A percentile compares a stretch with the other conserved stretches of the same genome.
Conservation (phyloP, 2,329 filamentous ascomycete genomes). For the Ampelomyces quisqualis region DNA sequence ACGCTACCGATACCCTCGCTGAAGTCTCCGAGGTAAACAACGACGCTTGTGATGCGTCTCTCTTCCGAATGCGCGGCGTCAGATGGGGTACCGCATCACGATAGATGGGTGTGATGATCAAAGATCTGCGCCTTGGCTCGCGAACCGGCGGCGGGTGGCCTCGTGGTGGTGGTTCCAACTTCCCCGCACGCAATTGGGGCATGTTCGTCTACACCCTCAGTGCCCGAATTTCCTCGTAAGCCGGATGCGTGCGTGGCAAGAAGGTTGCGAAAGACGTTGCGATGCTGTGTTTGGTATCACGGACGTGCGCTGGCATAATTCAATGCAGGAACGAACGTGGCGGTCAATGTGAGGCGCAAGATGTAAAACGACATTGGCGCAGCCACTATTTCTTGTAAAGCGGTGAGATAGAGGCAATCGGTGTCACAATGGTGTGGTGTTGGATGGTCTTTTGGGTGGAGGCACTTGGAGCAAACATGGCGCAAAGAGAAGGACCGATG, state of each 20-base stretch:
- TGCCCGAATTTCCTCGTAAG: not conserved
- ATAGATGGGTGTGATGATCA: slow-evolving; percentile 2
- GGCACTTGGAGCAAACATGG: too few species aligned
- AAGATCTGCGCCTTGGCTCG: slow-evolving; percentile 15
- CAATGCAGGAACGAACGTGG: too few species aligned
- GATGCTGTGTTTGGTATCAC: not conserved
- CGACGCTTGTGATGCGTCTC: not conserved
- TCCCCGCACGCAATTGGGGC: slow-evolving; percentile 13
- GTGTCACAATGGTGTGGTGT: too few species aligned
- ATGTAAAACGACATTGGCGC: too few species aligned
- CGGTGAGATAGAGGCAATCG: too few species aligned
- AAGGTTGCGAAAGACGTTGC: not conserved
- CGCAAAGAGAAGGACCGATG: too few species aligned
- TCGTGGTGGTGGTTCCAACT: slow-evolving; percentile 5
- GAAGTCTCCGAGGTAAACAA: too few species aligned
- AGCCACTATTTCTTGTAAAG: too few species aligned
- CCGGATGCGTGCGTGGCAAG: not conserved
- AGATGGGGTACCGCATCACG: slow-evolving; percentile 17
- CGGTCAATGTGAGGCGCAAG: not conserved
- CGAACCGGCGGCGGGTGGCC: too few species aligned
- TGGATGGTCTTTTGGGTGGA: too few species aligned
- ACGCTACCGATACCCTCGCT: too few species aligned
- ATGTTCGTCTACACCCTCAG: not conserved
- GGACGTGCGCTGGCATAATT: not conserved
- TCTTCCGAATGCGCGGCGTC: slow-evolving; percentile 14